Percentiles rank a stretch among this genome's conserved stretches.
phyloP scores from a whole-genome alignment of 176 grass and related monocot genomes.

The Hordeum marinum region DNA sequence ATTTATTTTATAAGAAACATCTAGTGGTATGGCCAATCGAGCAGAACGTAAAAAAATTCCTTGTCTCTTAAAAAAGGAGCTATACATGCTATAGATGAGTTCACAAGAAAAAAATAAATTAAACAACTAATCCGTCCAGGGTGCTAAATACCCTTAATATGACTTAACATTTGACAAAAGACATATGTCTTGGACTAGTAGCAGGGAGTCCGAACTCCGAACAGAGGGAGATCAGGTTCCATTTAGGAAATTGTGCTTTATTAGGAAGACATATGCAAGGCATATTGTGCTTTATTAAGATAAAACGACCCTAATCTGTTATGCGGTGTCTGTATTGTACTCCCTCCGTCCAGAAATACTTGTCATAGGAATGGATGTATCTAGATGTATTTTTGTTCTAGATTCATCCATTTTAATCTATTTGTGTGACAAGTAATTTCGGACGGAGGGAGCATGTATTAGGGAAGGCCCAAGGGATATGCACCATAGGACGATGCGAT shows the following conservation, averaged over 20 bases:
- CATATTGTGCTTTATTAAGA: neutral
- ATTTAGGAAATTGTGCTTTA: neutral
- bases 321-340: neutral
- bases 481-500: neutral
- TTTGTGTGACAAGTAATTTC: no score
- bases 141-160: neutral
- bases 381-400: no score
- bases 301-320: neutral
- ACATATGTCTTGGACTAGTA: neutral
- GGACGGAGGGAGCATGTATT: no score
- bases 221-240: neutral
- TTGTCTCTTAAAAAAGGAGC: neutral
- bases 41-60: neutral
- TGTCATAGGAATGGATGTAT: no score
- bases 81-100: neutral
- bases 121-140: neutral
- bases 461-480: neutral
- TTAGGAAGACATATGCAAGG: neutral
- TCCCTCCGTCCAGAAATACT: no score
- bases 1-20: neutral
- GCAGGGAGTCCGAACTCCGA: neutral
- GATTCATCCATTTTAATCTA: no score
- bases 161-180: neutral
- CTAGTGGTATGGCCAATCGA: neutral
- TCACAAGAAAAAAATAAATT: neutral